These are phyloP conservation scores for Cochlearia excelsa DNA, from an alignment of 345 rosid genomes.

Conservation along the genomic window DNA sequence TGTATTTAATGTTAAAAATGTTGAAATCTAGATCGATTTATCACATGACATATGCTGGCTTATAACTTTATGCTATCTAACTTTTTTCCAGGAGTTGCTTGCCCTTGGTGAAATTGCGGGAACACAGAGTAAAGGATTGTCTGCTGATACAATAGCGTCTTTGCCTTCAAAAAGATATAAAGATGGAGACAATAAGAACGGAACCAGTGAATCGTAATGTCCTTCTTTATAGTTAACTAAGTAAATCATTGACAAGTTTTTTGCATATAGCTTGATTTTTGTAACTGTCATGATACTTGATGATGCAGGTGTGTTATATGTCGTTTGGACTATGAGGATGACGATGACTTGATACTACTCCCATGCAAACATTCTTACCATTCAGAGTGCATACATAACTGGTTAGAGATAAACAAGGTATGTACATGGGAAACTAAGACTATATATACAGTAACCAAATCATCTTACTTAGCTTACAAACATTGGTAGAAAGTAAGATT, in stretches of 20 bases:
- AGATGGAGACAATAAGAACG: conserved; percentile 71
- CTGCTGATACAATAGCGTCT: conserved; percentile 72
- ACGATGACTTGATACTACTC: conserved; percentile 71
- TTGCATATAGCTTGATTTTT: conserved; percentile 1
- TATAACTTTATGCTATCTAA: background rate
- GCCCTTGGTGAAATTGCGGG: conserved; percentile 91
- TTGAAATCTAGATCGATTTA: background rate
- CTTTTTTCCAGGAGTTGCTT: conserved; percentile 64
- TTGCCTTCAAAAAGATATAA: conserved; percentile 69
- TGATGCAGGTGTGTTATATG: conserved; percentile 84
- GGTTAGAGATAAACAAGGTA: conserved; percentile 96
- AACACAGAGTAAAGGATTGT: conserved; percentile 88
- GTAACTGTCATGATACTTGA: conserved; percentile 7
- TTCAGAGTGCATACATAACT: conserved; percentile 83
- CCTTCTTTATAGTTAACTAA: conserved; percentile 12
- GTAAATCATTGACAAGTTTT: background rate
- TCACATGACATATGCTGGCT: background rate
- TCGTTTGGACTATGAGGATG: conserved; percentile 84
- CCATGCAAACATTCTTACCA: conserved; percentile 95
- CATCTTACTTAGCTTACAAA: too few relatives aligned
- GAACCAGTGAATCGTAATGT: conserved; percentile 79
- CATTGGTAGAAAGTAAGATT: too few relatives aligned
- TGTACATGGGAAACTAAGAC: background rate
- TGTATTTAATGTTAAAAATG: background rate
- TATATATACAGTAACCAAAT: too few relatives aligned